Evolutionary conservation across 164 flowering plant genomes (phyloP), one percentile per base, ranked within the genome.

Genomic region (Aristolochia fimbriata): DNA sequence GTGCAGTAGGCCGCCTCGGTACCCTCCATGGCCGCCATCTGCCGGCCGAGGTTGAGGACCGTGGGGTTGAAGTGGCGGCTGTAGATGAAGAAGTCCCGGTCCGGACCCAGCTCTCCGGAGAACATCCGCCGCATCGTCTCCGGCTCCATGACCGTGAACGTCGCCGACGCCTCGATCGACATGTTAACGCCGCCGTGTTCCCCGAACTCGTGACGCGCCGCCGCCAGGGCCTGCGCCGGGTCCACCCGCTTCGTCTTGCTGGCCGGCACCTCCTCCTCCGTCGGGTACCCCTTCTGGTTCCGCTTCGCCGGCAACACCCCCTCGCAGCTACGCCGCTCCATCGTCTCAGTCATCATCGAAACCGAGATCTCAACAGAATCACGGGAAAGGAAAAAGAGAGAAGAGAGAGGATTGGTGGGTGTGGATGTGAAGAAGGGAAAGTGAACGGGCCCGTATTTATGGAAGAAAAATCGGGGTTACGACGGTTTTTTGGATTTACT

Each of bases 1-100:
- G 98, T 93, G 73, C 98, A 93, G 68, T 93, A 93, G 12, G 97
- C 97, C 12, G 97, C 96, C 68, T 90, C 97, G 45, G 98, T 93
- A 5, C 92, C 97, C 63, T 93, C 98, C 14, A 92, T 33, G 14
- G 98, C 96, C 0, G 98, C 98, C 91, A 91, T 86, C 73, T 73
- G 86, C 51, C 97, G 91, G 78, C 94, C 64, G 61, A 91, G 86
- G 62, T 78, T 85, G 5, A 91, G 64, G 15, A 91, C 97, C 1
- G 97, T 91, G 13, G 97, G 97, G 69, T 91, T 91, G 72, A 88
- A 91, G 67, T 91, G 96, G 45, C 97, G 96, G 82, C 97, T 91
- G 75, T 91, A 91, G 73, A 92, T 77, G 83, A 80, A 92, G 81
- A 81, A 92, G 61, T 92, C 98, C 0, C 87, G 80, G 57, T 92